These are phyloP conservation scores for Dictyostelium firmibasis DNA, from an alignment of 78 protist species.

Conservation along the genomic window DNA sequence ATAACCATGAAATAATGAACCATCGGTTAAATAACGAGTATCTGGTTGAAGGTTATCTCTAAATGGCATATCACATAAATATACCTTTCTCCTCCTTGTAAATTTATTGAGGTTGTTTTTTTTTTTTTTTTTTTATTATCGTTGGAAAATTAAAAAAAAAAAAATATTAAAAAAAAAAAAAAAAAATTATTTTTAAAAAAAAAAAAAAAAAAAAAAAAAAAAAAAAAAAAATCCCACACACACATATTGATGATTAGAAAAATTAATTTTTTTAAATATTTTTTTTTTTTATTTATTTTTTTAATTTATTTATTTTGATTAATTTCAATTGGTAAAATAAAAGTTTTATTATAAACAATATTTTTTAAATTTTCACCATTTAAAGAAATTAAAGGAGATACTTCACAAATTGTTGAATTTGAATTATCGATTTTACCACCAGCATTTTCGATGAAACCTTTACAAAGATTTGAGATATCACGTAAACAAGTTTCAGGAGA, in stretches of 20 bases:
- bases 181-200: too few species aligned
- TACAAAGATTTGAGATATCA: constrained; percentile 57
- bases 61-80: not conserved
- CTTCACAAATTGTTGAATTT: constrained; percentile 53
- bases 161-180: too few species aligned
- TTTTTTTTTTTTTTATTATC: too few species aligned
- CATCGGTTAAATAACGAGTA: constrained; percentile 32
- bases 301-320: not conserved
- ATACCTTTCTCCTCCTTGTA: not conserved
- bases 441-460: constrained; percentile 43
- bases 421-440: constrained; percentile 72
- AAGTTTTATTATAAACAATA: not conserved
- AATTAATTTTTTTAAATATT: too few species aligned
- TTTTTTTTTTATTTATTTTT: too few species aligned
- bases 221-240: too few species aligned
- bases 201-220: too few species aligned
- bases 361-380: constrained; percentile 86
- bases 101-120: not conserved
- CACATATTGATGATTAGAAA: too few species aligned
- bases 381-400: constrained; percentile 85
- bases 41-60: constrained; percentile 24
- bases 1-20: constrained; percentile 60
- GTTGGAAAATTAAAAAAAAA: not conserved
- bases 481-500: constrained; percentile 84
- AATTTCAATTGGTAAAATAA: constrained; percentile 40